Percentiles rank a stretch among this genome's conserved stretches.
Conservation (phyloP, 345 rosid species). For the Nephelium lappaceum region DNA sequence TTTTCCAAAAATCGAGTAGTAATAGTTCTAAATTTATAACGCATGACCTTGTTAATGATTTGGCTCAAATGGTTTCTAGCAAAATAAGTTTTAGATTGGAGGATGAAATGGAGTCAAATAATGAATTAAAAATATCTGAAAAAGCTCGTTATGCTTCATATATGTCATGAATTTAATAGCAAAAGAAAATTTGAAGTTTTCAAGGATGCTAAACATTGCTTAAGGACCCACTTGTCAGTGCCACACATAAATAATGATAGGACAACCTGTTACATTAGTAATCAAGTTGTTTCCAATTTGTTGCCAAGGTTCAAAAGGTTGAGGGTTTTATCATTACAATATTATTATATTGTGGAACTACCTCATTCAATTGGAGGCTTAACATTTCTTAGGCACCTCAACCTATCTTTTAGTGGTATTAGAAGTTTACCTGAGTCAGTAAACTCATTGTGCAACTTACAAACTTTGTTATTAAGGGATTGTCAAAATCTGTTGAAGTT, state of each 20-base stretch:
- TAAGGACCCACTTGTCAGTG: neutral
- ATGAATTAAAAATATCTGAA: neutral
- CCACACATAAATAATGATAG: neutral
- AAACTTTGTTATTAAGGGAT: neutral
- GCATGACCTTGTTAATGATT: slow-evolving; percentile 20
- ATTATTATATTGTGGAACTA: too few relatives aligned
- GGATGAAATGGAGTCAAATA: neutral
- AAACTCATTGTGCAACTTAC: neutral
- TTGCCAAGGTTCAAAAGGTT: too few relatives aligned
- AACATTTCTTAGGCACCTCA: neutral
- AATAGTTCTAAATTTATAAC: slow-evolving; percentile 1
- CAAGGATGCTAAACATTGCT: too few relatives aligned
- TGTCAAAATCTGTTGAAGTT: neutral
- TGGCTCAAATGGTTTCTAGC: neutral
- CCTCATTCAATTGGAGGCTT: neutral
- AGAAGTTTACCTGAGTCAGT: neutral
- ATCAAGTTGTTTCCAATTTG: neutral
- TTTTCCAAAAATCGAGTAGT: slow-evolving; percentile 8
- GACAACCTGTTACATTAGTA: neutral
- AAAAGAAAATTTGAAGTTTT: too few relatives aligned
- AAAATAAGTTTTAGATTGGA: neutral
- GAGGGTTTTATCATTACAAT: neutral
- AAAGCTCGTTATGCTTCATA: neutral
- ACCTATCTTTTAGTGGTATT: neutral
- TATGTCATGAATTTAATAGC: too few relatives aligned